A percentile compares a stretch with the other conserved stretches of the same genome.
Evolutionary conservation across 176 grass and related monocot species (phyloP).

Genomic region (Dendrocalamus sinicus): DNA sequence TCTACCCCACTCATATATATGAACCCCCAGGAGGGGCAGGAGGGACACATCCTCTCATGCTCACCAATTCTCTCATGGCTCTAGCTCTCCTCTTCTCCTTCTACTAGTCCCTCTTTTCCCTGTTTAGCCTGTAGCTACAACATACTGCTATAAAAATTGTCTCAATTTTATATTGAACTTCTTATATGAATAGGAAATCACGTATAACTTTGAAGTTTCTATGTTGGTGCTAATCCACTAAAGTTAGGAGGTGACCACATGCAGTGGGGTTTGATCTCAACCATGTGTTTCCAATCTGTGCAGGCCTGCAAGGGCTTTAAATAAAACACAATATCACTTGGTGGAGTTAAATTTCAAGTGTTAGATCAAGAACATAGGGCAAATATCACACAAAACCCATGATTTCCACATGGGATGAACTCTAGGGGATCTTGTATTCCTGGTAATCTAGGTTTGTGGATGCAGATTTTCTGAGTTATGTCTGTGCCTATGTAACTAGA

Average conservation of each 20-base stretch:
- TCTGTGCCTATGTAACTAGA: background rate
- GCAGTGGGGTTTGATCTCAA: background rate
- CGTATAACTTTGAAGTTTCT: background rate
- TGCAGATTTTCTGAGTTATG: slow-evolving; percentile 4
- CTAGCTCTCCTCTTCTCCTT: no score
- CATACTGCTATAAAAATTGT: background rate
- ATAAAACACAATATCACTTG: background rate
- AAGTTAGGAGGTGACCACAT: background rate
- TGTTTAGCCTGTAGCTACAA: no score
- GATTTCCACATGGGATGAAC: background rate
- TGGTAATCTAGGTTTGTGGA: background rate
- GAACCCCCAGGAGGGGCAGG: no score
- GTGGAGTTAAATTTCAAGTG: background rate
- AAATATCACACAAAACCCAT: background rate
- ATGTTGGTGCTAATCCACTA: background rate
- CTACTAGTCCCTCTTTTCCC: no score
- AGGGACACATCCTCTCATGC: no score
- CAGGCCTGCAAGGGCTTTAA: background rate
- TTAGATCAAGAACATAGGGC: background rate
- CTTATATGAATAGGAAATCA: background rate
- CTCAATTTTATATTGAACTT: background rate
- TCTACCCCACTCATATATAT: no score
- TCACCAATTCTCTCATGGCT: no score
- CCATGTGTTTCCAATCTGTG: background rate
- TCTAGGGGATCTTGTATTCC: background rate